A percentile compares a stretch with the other conserved stretches of the same genome.
phyloP scores from a whole-genome alignment of 2,329 filamentous ascomycete species.

The Akanthomyces dipterigenus region DNA sequence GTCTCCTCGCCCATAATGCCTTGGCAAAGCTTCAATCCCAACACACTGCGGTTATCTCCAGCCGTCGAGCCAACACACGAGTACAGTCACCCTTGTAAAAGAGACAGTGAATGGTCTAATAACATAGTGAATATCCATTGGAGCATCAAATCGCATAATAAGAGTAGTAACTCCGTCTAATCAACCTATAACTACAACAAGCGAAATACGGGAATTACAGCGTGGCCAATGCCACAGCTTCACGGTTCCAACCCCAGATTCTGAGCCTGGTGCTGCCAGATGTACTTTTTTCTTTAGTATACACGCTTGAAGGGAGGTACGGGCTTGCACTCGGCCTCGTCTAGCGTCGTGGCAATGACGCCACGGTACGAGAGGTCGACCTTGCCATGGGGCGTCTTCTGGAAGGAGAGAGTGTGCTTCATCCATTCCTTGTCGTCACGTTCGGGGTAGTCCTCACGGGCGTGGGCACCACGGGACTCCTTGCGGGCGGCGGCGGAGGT shows the following conservation, averaged over 20 bases:
- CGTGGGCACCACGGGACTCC: constrained; percentile 95
- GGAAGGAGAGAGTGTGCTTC: constrained; percentile 97
- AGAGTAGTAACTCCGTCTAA: constrained; percentile 12
- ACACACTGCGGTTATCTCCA: no score
- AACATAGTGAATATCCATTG: constrained; percentile 11
- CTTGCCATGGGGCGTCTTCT: constrained; percentile 84
- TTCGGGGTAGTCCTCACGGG: constrained; percentile 92
- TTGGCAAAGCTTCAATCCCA: no score
- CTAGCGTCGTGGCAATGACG: constrained; percentile 76
- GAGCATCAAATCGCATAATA: constrained; percentile 8
- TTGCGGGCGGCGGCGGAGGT: constrained; percentile 85
- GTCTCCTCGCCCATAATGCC: no score
- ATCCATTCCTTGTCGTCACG: constrained; percentile 96
- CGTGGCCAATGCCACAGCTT: background rate
- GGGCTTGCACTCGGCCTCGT: constrained; percentile 92
- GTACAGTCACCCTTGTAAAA: background rate
- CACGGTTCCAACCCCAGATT: background rate
- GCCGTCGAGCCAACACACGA: constrained; percentile 11
- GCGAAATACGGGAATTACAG: constrained; percentile 4
- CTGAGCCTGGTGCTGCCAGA: background rate
- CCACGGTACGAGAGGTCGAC: constrained; percentile 80
- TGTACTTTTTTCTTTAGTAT: constrained; percentile 49
- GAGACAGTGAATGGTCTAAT: background rate
- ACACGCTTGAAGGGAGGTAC: constrained; percentile 95
- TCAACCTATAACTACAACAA: constrained; percentile 12